Base-by-base conservation (phyloP, 371 early-diverging fungal genomes). In the Syncephalastrum racemosum region DNA sequence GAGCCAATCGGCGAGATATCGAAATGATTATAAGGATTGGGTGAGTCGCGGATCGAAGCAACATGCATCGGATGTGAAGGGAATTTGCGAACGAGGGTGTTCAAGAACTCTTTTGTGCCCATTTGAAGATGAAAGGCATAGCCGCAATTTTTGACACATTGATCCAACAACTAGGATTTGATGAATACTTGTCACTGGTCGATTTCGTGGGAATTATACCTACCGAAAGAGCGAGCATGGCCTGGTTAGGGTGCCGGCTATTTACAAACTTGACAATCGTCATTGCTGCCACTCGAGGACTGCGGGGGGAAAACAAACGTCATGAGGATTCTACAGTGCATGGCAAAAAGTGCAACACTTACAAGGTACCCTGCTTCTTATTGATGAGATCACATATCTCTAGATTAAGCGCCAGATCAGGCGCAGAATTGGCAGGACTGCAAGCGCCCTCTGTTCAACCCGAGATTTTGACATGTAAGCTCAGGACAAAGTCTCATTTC, bases 61-160 rank as follows among this genome's bases (percentile, higher is more conserved):
- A 31, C 36, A 10, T 31, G 36, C 36, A 10, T 31, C 10, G 93
- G 91, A 13, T 82, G 74, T 53, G 93, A 93, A 4, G 98, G 97
- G 60, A 97, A 97, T 58, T 88, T 80, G 39, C 88, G 79, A 20
- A 96, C 94, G 31, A 98, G 84, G 53, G 91, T 93, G 70, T 95
- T 96, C 53, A 98, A 73, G 66, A 98, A 97, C 58, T 97, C 98
- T 63, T 95, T 94, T 27, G 91, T 87, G 18, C 90, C 88, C 44
- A 98, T 85, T 63, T 96, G 94, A 58, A 93, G 78, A 60, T 98
- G 97, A 62, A 98, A 95, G 0, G 98, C 87, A 69, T 94, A 93
- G 0, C 97, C 97, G 71, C 97, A 96, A 68, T 97, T 97, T 73
- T 96, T 96, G 54, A 96, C 92, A 60, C 95, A 92, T 57, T 88